Conservation (phyloP, 2,329 filamentous ascomycete genomes). For the Fusarium phyllophilum region DNA sequence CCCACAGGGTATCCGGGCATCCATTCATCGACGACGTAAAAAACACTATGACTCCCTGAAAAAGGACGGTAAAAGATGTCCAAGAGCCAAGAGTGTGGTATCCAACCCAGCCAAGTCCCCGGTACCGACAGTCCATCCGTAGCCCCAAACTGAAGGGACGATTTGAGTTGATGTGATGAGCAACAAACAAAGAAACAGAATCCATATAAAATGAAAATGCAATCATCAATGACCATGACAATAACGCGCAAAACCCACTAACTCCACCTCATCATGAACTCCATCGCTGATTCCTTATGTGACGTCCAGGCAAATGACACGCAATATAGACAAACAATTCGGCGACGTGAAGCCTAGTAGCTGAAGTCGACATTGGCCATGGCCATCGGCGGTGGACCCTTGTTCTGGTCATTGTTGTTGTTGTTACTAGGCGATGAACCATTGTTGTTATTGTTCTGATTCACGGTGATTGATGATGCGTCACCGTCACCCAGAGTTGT, state of each 20-base stretch:
- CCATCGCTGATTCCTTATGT: conserved; percentile 49
- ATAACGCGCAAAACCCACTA: conserved; percentile 37
- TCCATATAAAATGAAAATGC: conserved; percentile 14
- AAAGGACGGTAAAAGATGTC: conserved; percentile 30
- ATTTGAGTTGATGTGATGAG: conserved; percentile 13
- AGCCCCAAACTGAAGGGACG: conserved; percentile 26
- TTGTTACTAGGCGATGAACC: conserved; percentile 46
- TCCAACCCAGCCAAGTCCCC: conserved; percentile 29
- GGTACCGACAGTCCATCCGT: conserved; percentile 25
- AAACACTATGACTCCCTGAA: conserved; percentile 33
- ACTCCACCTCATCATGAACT: conserved; percentile 46
- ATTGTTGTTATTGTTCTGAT: conserved; percentile 47
- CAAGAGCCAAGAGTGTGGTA: conserved; percentile 34
- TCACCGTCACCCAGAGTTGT: conserved; percentile 53
- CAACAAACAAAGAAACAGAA: conserved; percentile 20
- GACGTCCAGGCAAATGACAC: conserved; percentile 41
- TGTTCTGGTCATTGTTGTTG: conserved; percentile 57
- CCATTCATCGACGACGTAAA: conserved; percentile 43
- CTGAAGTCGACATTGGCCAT: conserved; percentile 72
- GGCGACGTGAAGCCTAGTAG: conserved; percentile 57
- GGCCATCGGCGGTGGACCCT: conserved; percentile 62
- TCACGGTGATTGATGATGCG: conserved; percentile 54
- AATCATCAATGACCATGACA: conserved; percentile 8
- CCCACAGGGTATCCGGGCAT: conserved; percentile 43
- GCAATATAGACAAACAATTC: conserved; percentile 44